phyloP scores from a whole-genome alignment of 1,284 basidiomycete genomes.

The Moesziomyces globuligerus region DNA sequence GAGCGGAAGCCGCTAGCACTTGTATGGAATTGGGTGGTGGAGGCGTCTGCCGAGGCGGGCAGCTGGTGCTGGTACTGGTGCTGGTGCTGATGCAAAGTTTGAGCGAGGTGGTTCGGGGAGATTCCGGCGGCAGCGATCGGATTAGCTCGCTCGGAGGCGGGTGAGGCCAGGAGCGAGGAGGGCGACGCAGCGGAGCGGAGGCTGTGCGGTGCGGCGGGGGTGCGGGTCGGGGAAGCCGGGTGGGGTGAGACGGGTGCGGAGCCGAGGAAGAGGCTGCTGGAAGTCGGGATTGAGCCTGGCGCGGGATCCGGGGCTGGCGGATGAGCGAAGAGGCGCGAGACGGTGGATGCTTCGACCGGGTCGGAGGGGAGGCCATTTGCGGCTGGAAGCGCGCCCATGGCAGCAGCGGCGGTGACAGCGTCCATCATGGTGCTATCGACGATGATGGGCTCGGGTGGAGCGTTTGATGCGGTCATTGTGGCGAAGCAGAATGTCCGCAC shows the following conservation, averaged over 20 bases:
- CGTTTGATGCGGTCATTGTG: constrained; percentile 15
- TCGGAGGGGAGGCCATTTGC: constrained; percentile 63
- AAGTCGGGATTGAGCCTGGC: constrained; percentile 6
- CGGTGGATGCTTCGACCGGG: constrained; percentile 52
- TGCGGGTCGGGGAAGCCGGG: constrained; percentile 26
- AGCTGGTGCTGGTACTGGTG: constrained; percentile 17
- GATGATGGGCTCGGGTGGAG: constrained; percentile 26
- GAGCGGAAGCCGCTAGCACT: constrained; percentile 29
- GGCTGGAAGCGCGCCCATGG: constrained; percentile 41
- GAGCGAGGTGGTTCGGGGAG: constrained; percentile 18
- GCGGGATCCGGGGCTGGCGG: constrained; percentile 48
- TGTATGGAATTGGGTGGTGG: constrained; percentile 1
- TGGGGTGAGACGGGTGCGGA: constrained; percentile 41
- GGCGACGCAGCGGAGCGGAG: constrained; percentile 21
- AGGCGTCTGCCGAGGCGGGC: constrained; percentile 7
- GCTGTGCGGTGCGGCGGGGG: constrained; percentile 22
- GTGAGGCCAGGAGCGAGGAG: constrained; percentile 17
- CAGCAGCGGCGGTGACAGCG: constrained; percentile 28
- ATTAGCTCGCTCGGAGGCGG: constrained; percentile 27
- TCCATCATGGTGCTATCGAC: constrained; percentile 27
- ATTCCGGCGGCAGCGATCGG: constrained; percentile 20
- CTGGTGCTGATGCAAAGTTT: constrained; percentile 38
- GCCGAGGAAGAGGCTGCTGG: constrained; percentile 11
- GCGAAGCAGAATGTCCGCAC: background rate
- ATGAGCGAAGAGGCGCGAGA: constrained; percentile 60